phyloP scores from a whole-genome alignment of 495 filamentous ascomycete genomes.

The Penicillium cataractarum region DNA sequence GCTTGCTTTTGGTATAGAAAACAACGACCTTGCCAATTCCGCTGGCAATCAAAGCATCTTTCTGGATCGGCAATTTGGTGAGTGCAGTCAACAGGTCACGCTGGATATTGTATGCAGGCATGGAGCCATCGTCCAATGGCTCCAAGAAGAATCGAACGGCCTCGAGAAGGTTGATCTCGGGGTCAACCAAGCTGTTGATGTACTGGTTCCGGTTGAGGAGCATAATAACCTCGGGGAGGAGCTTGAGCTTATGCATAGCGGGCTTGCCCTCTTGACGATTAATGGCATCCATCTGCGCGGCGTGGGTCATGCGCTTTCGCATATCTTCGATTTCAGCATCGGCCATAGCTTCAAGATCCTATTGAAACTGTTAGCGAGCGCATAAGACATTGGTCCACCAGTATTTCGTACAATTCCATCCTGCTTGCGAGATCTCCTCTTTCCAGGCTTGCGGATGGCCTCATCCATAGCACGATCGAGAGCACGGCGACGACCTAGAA shows the following conservation, averaged over 20 bases:
- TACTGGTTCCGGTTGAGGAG: slow-evolving; percentile 84
- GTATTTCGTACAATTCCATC: slow-evolving; percentile 77
- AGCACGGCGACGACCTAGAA: slow-evolving; percentile 67
- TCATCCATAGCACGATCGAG: slow-evolving; percentile 87
- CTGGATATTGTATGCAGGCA: slow-evolving; percentile 97
- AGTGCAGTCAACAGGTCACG: slow-evolving; percentile 86
- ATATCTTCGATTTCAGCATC: slow-evolving; percentile 89
- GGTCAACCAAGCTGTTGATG: slow-evolving; percentile 83
- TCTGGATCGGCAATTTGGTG: slow-evolving; percentile 79
- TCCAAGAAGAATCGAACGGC: slow-evolving; percentile 97
- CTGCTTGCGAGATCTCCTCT: slow-evolving; percentile 74
- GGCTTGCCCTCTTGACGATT: slow-evolving; percentile 76
- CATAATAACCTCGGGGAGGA: slow-evolving; percentile 89
- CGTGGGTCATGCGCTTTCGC: slow-evolving; percentile 88
- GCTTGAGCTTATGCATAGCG: slow-evolving; percentile 89
- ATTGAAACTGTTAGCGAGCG: slow-evolving; percentile 20
- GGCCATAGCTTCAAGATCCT: slow-evolving; percentile 87
- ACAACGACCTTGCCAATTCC: slow-evolving; percentile 94
- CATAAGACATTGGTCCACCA: not conserved
- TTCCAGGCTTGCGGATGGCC: slow-evolving; percentile 78
- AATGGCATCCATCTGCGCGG: slow-evolving; percentile 81
- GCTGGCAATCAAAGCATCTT: slow-evolving; percentile 83
- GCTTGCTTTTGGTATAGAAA: slow-evolving; percentile 95
- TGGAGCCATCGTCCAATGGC: slow-evolving; percentile 85
- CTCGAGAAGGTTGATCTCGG: slow-evolving; percentile 91